Conservation (phyloP, 1,284 basidiomycete genomes). For the Cryptococcus hybrid region DNA sequence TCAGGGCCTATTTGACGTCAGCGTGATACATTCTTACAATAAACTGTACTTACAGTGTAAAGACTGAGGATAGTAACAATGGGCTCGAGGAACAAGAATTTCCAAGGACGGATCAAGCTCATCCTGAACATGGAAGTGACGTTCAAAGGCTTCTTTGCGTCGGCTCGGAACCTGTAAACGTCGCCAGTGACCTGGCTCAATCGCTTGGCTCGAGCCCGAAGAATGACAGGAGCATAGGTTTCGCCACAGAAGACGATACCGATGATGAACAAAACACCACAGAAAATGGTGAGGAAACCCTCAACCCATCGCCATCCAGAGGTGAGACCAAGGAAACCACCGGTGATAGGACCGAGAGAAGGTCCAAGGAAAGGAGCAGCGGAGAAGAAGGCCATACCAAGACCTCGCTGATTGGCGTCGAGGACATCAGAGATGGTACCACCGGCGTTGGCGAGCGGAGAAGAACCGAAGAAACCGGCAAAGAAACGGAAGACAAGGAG, state of each 20-base stretch:
- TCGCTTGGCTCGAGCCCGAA: conserved; percentile 44
- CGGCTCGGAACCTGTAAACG: conserved; percentile 50
- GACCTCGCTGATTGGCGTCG: conserved; percentile 39
- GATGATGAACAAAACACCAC: conserved; percentile 29
- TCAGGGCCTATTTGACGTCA: conserved; percentile 55
- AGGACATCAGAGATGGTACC: conserved; percentile 46
- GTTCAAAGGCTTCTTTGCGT: conserved; percentile 45
- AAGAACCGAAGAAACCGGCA: conserved; percentile 47
- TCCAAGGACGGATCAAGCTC: conserved; percentile 52
- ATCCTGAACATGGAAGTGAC: conserved; percentile 43
- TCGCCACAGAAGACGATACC: conserved; percentile 45
- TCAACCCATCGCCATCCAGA: conserved; percentile 58
- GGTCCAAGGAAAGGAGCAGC: conserved; percentile 66
- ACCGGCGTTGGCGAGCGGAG: conserved; percentile 48
- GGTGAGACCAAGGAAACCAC: conserved; percentile 48
- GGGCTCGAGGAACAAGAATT: conserved; percentile 52
- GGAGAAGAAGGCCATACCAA: conserved; percentile 58
- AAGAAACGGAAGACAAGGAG: conserved; percentile 42
- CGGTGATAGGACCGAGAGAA: conserved; percentile 51
- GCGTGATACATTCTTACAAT: neutral
- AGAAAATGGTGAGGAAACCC: conserved; percentile 62
- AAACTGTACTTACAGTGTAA: conserved; percentile 54
- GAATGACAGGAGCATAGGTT: conserved; percentile 52
- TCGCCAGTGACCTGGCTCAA: conserved; percentile 51
- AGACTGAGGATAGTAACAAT: conserved; percentile 54